Conservation (phyloP, 139 green algal species). For the Tetradesmus lagerheimii region DNA sequence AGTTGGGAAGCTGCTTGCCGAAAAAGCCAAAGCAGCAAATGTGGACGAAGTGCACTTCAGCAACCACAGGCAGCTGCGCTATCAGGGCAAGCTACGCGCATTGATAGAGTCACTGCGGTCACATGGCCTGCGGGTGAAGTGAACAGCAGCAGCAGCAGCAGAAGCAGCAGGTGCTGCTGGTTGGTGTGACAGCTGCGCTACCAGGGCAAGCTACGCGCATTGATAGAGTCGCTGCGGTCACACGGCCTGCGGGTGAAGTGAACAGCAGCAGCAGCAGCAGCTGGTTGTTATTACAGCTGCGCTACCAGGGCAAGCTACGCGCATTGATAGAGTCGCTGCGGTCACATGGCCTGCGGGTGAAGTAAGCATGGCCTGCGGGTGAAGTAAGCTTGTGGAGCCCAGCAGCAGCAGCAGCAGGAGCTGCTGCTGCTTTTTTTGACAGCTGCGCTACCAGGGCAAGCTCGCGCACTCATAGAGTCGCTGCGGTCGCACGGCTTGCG, state of each 20-base stretch:
- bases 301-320: constrained; percentile 27
- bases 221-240: constrained; percentile 13
- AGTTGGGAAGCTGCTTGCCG: constrained; percentile 21
- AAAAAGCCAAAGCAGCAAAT: constrained; percentile 33
- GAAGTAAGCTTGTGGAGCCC: not conserved
- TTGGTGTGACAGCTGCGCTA: constrained; percentile 1
- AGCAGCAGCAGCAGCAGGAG: not conserved
- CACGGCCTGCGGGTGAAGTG: constrained; percentile 25
- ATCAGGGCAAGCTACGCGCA: constrained; percentile 27
- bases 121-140: constrained; percentile 18
- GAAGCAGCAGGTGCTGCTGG: not conserved
- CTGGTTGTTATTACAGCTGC: not conserved
- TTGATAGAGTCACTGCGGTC: constrained; percentile 20
- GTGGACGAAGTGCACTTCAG: constrained; percentile 34
- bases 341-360: not conserved
- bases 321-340: constrained; percentile 31
- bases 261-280: not conserved
- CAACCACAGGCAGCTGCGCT: constrained; percentile 35
- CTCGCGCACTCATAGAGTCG: not conserved
- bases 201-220: constrained; percentile 25
- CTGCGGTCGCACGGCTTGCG: not conserved
- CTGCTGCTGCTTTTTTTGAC: no score
- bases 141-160: no score
- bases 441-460: not conserved
- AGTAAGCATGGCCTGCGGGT: not conserved